Conservation (phyloP, 106 monocot species). For the Phalaenopsis aphrodite region DNA sequence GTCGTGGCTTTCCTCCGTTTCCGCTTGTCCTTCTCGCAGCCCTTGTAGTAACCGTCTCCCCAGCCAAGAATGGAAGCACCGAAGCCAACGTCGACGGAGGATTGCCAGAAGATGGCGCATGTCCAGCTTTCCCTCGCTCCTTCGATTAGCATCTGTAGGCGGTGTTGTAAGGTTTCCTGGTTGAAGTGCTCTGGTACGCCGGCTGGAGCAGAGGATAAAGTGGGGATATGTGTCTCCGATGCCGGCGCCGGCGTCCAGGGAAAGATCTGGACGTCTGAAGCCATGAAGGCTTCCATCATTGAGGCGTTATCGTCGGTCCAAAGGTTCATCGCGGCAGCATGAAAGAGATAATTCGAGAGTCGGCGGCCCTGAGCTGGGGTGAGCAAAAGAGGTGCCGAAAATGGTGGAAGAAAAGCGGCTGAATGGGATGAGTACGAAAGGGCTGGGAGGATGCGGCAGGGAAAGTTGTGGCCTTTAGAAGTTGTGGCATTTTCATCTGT, state of each 20-base stretch:
- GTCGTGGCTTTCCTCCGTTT: constrained; percentile 13
- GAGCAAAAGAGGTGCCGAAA: not conserved
- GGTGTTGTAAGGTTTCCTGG: constrained; percentile 62
- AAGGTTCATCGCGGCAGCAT: constrained; percentile 40
- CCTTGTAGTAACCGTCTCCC: constrained; percentile 90
- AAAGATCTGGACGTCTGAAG: constrained; percentile 33
- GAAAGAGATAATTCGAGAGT: not conserved
- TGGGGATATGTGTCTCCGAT: not conserved
- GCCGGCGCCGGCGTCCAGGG: constrained; percentile 21
- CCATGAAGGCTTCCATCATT: constrained; percentile 88
- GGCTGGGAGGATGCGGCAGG: not conserved
- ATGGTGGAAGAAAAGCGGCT: not conserved
- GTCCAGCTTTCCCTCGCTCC: constrained; percentile 54
- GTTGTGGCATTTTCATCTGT: not conserved
- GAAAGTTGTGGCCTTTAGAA: not conserved
- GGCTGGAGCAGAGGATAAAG: constrained; percentile 10
- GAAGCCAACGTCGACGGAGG: constrained; percentile 36
- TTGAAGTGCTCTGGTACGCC: constrained; percentile 14
- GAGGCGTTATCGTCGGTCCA: constrained; percentile 79
- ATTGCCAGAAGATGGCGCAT: constrained; percentile 89
- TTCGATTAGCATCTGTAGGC: constrained; percentile 62
- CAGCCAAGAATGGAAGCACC: constrained; percentile 59
- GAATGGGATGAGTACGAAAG: not conserved
- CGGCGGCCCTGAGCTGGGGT: not conserved
- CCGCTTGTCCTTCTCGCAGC: constrained; percentile 52